Evolutionary conservation across 1,284 basidiomycete species (phyloP).

Genomic region (Ustilago lituana): DNA sequence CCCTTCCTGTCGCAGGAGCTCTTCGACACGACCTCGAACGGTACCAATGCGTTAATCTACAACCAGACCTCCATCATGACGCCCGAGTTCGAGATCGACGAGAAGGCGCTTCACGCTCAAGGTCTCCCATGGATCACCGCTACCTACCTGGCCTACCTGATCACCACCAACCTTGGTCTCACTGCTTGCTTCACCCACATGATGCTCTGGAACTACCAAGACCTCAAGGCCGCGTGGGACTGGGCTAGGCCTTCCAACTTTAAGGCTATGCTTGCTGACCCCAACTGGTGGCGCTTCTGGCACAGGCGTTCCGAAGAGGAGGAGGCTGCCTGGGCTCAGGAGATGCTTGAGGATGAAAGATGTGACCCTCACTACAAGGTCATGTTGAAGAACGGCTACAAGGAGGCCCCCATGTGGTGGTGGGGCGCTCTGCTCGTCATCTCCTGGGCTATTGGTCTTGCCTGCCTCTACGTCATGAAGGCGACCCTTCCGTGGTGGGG

Average conservation of each 20-base stretch:
- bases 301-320: constrained; percentile 13
- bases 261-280: constrained; percentile 13
- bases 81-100: constrained; percentile 27
- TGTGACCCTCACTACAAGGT: constrained; percentile 34
- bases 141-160: constrained; percentile 31
- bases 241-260: constrained; percentile 27
- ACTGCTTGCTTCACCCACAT: constrained; percentile 41
- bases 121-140: constrained; percentile 31
- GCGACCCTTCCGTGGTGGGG: constrained; percentile 41
- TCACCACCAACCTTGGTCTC: constrained; percentile 34
- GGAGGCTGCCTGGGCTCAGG: constrained; percentile 16
- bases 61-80: constrained; percentile 44
- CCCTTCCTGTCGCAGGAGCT: constrained; percentile 39
- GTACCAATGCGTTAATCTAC: constrained; percentile 32
- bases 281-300: constrained; percentile 37
- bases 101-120: constrained; percentile 17
- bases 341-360: constrained; percentile 13
- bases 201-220: constrained; percentile 39
- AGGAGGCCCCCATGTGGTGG: constrained; percentile 35
- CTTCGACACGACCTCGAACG: constrained; percentile 25
- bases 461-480: constrained; percentile 30
- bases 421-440: constrained; percentile 18
- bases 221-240: constrained; percentile 34
- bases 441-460: constrained; percentile 25
- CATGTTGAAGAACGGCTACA: constrained; percentile 34